phyloP scores from a whole-genome alignment of 2,329 filamentous ascomycete species.

The Fusarium sp. region DNA sequence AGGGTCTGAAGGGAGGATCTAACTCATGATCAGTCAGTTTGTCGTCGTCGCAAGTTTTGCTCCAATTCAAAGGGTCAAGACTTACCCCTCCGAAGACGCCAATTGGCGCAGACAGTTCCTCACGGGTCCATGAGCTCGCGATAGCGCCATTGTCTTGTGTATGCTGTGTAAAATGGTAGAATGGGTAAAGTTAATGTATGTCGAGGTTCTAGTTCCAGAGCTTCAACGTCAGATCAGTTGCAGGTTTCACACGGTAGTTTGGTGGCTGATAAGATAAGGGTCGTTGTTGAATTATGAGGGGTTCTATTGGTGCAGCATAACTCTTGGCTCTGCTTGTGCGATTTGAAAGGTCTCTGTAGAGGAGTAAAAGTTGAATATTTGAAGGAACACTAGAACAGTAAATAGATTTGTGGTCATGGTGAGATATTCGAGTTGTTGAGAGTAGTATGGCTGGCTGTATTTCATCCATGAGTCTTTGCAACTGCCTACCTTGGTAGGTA shows the following conservation, averaged over 20 bases:
- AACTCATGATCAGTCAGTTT: slow-evolving; percentile 25
- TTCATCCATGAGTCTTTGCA: background rate
- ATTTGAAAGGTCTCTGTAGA: background rate
- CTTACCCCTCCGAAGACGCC: slow-evolving; percentile 39
- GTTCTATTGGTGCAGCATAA: background rate
- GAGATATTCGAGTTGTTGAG: background rate
- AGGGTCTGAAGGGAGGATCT: slow-evolving; percentile 30
- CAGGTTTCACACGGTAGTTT: background rate
- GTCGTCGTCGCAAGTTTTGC: background rate
- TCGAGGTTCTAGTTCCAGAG: slow-evolving; percentile 30
- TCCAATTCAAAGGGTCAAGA: background rate
- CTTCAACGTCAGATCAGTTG: slow-evolving; percentile 39
- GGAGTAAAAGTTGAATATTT: background rate
- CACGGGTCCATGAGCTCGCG: slow-evolving; percentile 38
- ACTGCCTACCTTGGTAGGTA: background rate
- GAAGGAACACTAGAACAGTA: background rate
- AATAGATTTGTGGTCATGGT: background rate
- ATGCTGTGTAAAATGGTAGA: background rate
- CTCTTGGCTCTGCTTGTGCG: background rate
- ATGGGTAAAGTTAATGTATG: background rate
- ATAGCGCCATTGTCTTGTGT: slow-evolving; percentile 32
- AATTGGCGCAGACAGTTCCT: slow-evolving; percentile 37
- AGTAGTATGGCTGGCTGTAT: background rate
- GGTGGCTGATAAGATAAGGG: slow-evolving; percentile 40
- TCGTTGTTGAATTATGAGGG: background rate